Evolutionary conservation across 1,139 yeast genomes (phyloP), one percentile per base, ranked within the genome.

Genomic region (Pichia sp.): DNA sequence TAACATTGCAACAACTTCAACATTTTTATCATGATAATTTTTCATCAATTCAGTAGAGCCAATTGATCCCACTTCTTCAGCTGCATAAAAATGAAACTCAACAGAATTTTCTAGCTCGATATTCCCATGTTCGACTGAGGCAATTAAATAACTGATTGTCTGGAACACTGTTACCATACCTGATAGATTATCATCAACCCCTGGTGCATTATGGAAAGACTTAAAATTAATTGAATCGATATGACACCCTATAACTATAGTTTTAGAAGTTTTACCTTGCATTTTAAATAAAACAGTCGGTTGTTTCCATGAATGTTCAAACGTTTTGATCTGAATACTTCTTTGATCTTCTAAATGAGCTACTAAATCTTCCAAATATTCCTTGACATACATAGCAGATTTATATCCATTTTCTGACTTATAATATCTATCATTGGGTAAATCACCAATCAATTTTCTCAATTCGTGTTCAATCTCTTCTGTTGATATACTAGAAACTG

Each of bases 161-260:
- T 47, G 41, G 53, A 46, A 18, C 3, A 53, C 34, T 48, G 85
- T 66, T 53, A 94, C 76, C 59, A 89, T 74, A 9, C 97, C 97
- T 4, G 92, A 80, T 1, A 96, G 96, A 64, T 90, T 88, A 60
- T 90, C 98, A 64, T 90, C 97, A 4, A 96, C 97, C 7, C 97
- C 98, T 1, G 97, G 97, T 0, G 97, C 89, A 42, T 79, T 74
- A 57, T 84, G 62, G 22, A 81, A 53, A 51, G 86, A 73, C 45
- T 86, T 57, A 52, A 87, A 70, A 62, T 88, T 89, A 53, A 81
- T 76, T 2, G 96, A 85, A 63, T 90, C 98, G 62, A 85, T 87
- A 67, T 92, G 97, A 25, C 96, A 85, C 0, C 97, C 97, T 27
- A 90, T 77, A 20, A 90, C 79, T 3, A 90, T 83, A 60, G 15